A percentile compares a stretch with the other conserved stretches of the same genome.
Evolutionary conservation across 371 early-diverging fungal genomes (phyloP).

Genomic region (Mortierella sp.): DNA sequence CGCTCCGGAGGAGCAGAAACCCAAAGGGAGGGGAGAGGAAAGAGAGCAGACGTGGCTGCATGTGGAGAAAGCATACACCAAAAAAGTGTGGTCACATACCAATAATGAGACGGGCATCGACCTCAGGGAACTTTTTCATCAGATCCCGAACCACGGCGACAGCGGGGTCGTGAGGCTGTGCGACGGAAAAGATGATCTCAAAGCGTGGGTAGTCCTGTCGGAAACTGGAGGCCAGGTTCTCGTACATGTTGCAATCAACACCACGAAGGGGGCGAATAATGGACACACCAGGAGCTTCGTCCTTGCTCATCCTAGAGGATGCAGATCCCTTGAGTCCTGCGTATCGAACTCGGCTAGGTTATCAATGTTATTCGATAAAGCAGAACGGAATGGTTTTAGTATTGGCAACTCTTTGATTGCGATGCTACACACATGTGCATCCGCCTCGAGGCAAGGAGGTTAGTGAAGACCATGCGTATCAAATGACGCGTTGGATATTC

Average conservation of each 20-base stretch:
- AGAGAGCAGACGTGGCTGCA: background rate
- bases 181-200: conserved; percentile 90
- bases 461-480: too few species aligned
- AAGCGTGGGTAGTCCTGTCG: conserved; percentile 82
- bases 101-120: conserved; percentile 79
- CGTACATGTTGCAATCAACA: conserved; percentile 80
- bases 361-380: background rate
- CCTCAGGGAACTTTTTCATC: conserved; percentile 72
- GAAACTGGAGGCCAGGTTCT: conserved; percentile 85
- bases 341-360: conserved; percentile 63
- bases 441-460: too few species aligned
- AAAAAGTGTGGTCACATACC: conserved; percentile 56
- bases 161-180: conserved; percentile 79
- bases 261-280: conserved; percentile 95
- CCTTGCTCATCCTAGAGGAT: conserved; percentile 58
- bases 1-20: conserved; percentile 56
- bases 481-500: too few species aligned
- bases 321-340: conserved; percentile 55
- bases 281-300: conserved; percentile 74
- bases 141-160: conserved; percentile 77
- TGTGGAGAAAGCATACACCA: background rate
- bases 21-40: background rate
- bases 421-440: background rate
- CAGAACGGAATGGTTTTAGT: background rate
- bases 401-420: background rate